Conservation (phyloP, 2,329 filamentous ascomycete genomes). For the Pseudogymnoascus destructans region DNA sequence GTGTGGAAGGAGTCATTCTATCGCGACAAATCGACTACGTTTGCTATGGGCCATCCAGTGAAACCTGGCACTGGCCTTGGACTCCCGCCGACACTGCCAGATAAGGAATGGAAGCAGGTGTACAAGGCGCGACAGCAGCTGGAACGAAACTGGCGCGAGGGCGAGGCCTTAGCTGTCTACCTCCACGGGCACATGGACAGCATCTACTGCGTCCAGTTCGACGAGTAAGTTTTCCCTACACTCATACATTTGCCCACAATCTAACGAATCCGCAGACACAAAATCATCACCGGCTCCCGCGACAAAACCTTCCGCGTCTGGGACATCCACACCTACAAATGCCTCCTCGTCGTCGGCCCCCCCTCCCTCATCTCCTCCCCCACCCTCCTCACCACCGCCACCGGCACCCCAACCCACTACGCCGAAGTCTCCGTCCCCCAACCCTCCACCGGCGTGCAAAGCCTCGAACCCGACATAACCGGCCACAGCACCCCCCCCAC, state of each 20-base stretch:
- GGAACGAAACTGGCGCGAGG: conserved; percentile 65
- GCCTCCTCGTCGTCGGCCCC: conserved; percentile 75
- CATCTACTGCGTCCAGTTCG: conserved; percentile 96
- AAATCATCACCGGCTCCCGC: conserved; percentile 92
- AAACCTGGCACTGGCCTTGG: conserved; percentile 43
- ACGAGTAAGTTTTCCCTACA: conserved; percentile 52
- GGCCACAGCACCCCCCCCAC: conserved; percentile 36
- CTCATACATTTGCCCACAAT: conserved; percentile 1
- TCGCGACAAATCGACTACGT: conserved; percentile 46
- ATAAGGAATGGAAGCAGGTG: conserved; percentile 75
- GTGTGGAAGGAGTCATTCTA: conserved; percentile 53
- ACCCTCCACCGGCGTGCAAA: conserved; percentile 29
- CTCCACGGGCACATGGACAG: conserved; percentile 89
- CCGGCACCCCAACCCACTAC: conserved; percentile 40
- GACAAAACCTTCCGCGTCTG: conserved; percentile 93
- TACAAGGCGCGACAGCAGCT: conserved; percentile 66
- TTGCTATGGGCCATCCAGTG: conserved; percentile 42
- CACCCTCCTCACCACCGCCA: conserved; percentile 38
- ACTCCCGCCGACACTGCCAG: conserved; percentile 40
- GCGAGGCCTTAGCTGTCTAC: conserved; percentile 65
- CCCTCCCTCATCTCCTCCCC: conserved; percentile 45
- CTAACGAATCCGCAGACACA: conserved; percentile 49
- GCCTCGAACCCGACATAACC: conserved; percentile 28
- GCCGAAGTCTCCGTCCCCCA: conserved; percentile 34
- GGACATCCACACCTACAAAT: conserved; percentile 83